A percentile compares a stretch with the other conserved stretches of the same genome.
phyloP scores from a whole-genome alignment of 208 protist genomes.

The Blastocrithidia nonstop region DNA sequence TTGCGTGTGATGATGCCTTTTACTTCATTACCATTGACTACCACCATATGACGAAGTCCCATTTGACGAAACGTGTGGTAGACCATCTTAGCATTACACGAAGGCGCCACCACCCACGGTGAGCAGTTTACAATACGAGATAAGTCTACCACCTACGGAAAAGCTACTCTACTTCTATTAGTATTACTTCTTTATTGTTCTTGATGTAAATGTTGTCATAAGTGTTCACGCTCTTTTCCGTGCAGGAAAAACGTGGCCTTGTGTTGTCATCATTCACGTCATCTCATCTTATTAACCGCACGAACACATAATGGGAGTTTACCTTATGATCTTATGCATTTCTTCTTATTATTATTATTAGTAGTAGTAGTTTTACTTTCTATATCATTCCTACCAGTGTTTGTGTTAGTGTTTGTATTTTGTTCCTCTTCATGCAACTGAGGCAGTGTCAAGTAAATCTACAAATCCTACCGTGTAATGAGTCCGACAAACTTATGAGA shows the following conservation, averaged over 20 bases:
- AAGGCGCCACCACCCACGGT: constrained; percentile 74
- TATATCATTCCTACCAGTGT: too few relatives aligned
- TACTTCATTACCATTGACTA: constrained; percentile 72
- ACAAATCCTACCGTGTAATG: constrained; percentile 73
- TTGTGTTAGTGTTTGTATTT: constrained; percentile 1
- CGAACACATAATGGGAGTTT: constrained; percentile 20
- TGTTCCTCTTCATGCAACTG: constrained; percentile 16
- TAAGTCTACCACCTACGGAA: constrained; percentile 53
- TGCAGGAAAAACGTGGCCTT: constrained; percentile 54
- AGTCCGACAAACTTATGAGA: constrained; percentile 72
- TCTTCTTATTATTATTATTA: neutral
- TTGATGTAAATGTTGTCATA: constrained; percentile 2
- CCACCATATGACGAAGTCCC: constrained; percentile 87
- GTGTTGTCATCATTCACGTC: constrained; percentile 52
- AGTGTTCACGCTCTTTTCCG: constrained; percentile 5
- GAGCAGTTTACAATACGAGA: constrained; percentile 79
- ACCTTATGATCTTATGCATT: too few relatives aligned
- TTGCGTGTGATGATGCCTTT: constrained; percentile 89
- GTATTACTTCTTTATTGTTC: neutral
- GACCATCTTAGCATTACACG: constrained; percentile 75
- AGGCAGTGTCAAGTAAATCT: constrained; percentile 62
- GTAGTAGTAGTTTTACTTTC: neutral
- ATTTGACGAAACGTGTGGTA: constrained; percentile 86
- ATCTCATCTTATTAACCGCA: constrained; percentile 48
- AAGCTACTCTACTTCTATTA: too few relatives aligned